These are phyloP conservation scores for Vicia faba DNA, from an alignment of 306 rosid species.

Conservation along the genomic window DNA sequence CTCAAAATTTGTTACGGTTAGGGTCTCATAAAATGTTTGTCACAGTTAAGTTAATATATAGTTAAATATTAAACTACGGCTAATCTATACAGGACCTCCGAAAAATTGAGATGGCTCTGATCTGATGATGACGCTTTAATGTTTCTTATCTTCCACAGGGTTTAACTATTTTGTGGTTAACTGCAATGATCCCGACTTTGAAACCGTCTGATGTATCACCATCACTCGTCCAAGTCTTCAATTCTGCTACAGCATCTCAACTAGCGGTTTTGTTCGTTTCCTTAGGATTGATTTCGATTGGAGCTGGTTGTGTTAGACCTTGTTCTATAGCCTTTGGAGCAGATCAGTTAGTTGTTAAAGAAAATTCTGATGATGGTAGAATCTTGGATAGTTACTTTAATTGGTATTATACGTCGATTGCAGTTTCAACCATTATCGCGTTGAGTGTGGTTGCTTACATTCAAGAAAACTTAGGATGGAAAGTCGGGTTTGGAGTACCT, in stretches of 20 bases:
- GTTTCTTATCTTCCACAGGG: conserved; percentile 41
- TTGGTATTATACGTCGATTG: conserved; percentile 52
- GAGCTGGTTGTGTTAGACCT: conserved; percentile 64
- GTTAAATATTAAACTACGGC: too few species aligned
- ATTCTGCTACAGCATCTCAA: conserved; percentile 41
- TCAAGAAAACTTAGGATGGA: conserved; percentile 61
- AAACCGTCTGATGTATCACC: conserved; percentile 38
- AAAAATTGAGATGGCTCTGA: too few species aligned
- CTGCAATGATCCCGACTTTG: conserved; percentile 50
- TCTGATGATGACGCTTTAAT: conserved; percentile 7
- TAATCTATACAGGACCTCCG: too few species aligned
- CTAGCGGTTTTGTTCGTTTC: conserved; percentile 44
- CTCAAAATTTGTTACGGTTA: too few species aligned
- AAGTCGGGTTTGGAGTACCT: conserved; percentile 55
- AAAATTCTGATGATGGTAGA: conserved; percentile 31
- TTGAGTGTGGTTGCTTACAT: conserved; percentile 44
- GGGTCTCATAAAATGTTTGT: too few species aligned
- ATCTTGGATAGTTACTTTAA: conserved; percentile 51
- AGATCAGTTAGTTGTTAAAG: conserved; percentile 44
- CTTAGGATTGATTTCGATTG: conserved; percentile 54
- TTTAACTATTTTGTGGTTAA: conserved; percentile 47
- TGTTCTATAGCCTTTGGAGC: conserved; percentile 68
- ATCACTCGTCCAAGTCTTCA: conserved; percentile 20
- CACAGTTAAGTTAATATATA: too few species aligned
- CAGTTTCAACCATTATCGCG: conserved; percentile 38